phyloP scores from a whole-genome alignment of 2,329 filamentous ascomycete species.

The Monosporascus cannonballus region DNA sequence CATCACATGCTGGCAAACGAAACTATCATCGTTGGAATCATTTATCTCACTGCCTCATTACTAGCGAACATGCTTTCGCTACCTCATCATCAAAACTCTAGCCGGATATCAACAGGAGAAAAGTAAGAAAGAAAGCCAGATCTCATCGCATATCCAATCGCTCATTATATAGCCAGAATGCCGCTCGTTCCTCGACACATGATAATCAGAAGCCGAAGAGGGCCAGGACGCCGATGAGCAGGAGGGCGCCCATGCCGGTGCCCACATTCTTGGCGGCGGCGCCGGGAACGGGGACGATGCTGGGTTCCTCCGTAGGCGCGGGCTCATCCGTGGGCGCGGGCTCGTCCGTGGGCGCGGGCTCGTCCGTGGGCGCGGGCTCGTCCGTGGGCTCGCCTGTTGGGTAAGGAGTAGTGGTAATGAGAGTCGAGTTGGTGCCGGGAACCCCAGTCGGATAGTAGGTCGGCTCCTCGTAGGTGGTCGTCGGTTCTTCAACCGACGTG shows the following conservation, averaged over 20 bases:
- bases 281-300: conserved; percentile 6
- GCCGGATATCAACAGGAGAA: too few relatives aligned
- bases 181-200: not conserved
- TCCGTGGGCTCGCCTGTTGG: conserved; percentile 5
- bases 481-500: not conserved
- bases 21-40: too few relatives aligned
- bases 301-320: not conserved
- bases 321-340: conserved; percentile 1
- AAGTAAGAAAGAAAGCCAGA: too few relatives aligned
- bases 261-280: conserved; percentile 12
- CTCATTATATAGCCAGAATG: not conserved
- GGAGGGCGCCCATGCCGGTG: conserved; percentile 11
- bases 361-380: conserved; percentile 1
- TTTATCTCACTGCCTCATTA: too few relatives aligned
- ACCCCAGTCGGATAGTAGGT: not conserved
- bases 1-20: too few relatives aligned
- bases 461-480: not conserved
- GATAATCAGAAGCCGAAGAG: conserved; percentile 17
- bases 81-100: too few relatives aligned
- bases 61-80: too few relatives aligned
- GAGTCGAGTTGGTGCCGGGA: not conserved
- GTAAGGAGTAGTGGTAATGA: conserved; percentile 5
- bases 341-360: not conserved
- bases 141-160: not conserved
- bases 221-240: conserved; percentile 13